phyloP scores from a whole-genome alignment of 768 basidiomycete genomes.

The Boletus sp. region DNA sequence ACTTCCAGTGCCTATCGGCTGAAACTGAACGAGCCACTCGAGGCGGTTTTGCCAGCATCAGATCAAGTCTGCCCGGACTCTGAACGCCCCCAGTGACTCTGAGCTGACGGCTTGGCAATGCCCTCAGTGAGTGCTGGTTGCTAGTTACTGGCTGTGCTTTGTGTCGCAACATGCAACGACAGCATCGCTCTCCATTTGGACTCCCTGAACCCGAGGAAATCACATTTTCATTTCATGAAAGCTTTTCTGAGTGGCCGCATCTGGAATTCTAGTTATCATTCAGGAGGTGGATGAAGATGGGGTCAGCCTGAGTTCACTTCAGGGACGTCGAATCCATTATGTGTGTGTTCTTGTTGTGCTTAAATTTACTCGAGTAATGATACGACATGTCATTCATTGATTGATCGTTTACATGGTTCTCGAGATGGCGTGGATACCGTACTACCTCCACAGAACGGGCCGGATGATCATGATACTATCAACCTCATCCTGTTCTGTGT shows the following conservation, averaged over 20 bases:
- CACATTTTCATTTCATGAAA: not conserved
- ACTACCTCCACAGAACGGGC: no score
- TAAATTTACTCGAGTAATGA: no score
- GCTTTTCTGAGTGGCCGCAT: not conserved
- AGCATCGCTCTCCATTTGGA: not conserved
- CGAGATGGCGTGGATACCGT: not conserved
- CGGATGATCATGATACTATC: not conserved
- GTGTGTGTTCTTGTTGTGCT: not conserved
- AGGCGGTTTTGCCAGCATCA: not conserved
- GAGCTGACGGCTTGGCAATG: not conserved
- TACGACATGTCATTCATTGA: no score
- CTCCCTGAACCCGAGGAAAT: not conserved
- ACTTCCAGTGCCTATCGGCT: no score
- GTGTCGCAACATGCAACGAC: not conserved
- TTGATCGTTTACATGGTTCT: not conserved
- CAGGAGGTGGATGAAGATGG: not conserved
- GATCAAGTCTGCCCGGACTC: not conserved
- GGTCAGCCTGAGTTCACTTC: not conserved
- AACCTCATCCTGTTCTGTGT: not conserved
- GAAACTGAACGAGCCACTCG: not conserved
- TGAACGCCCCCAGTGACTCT: not conserved
- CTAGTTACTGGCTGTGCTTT: not conserved
- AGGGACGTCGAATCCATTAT: no score
- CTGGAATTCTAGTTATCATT: not conserved
- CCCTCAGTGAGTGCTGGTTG: no score